A percentile compares a stretch with the other conserved stretches of the same genome.
Conservation (phyloP, 2,329 filamentous ascomycete genomes). For the Pseudonectria foliicola region DNA sequence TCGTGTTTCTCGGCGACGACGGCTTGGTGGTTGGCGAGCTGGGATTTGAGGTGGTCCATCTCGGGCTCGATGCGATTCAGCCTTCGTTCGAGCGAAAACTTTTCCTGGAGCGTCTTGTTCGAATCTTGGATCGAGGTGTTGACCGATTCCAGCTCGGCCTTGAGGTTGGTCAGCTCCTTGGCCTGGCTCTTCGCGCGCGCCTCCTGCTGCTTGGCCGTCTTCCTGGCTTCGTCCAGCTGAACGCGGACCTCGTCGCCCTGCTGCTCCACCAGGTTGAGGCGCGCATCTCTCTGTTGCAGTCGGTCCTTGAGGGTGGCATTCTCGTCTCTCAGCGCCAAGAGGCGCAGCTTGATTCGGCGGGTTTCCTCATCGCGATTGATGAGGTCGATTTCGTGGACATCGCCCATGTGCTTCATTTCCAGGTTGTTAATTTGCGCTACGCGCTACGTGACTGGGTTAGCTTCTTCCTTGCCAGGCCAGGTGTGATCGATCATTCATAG, state of each 20-base stretch:
- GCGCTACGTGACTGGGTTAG: conserved; percentile 29
- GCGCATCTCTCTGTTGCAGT: conserved; percentile 51
- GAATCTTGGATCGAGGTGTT: conserved; percentile 62
- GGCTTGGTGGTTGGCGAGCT: conserved; percentile 54
- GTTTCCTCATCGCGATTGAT: conserved; percentile 69
- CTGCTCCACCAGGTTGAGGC: conserved; percentile 42
- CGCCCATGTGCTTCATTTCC: conserved; percentile 63
- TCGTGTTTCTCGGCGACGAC: conserved; percentile 72
- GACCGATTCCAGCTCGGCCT: conserved; percentile 64
- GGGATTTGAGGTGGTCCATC: conserved; percentile 47
- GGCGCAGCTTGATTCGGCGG: conserved; percentile 61
- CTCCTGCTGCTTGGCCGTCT: conserved; percentile 39
- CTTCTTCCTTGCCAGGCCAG: conserved; percentile 2
- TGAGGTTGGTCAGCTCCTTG: conserved; percentile 40
- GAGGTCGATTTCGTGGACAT: conserved; percentile 56
- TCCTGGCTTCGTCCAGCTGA: conserved; percentile 37
- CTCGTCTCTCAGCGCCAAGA: conserved; percentile 67
- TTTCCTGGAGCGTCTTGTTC: conserved; percentile 57
- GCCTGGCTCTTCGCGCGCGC: conserved; percentile 41
- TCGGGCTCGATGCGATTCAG: conserved; percentile 47
- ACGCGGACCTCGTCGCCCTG: conserved; percentile 32
- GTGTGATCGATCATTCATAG: no score
- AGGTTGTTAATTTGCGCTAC: conserved; percentile 45
- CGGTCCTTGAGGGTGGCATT: conserved; percentile 61
- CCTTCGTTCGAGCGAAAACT: conserved; percentile 45